Base-by-base conservation (phyloP, 1,284 basidiomycete genomes). In the Boletus nobilissimus region DNA sequence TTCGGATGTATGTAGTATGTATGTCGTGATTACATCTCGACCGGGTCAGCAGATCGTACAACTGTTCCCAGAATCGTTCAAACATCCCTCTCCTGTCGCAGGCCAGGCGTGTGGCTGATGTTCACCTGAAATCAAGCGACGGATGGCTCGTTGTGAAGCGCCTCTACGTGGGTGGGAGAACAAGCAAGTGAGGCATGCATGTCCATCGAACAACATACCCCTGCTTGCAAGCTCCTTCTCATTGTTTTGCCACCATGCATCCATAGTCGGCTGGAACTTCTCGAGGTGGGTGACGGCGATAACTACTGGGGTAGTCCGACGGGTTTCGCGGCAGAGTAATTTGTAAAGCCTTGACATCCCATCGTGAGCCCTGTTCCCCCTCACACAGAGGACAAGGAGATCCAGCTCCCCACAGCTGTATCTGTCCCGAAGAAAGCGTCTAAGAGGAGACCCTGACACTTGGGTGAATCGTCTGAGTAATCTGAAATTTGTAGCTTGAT, bases 221-320 rank as follows among this genome's bases (percentile, higher is more conserved):
- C 79, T 13, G 7, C 40, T 1, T 14, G 3, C 19, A 6, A 85
- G 74, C 32, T 2, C 18, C 38, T 32, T 67, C 38, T 81, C 75
- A 46, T 86, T 86, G 16, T 29, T 26, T 18, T 70, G 48, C 86
- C 84, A 86, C 86, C 84, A 85, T 2, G 72, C 18, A 2, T 86
- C 84, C 85, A 86, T 86, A 2, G 76, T 57, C 9, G 78, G 79
- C 51, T 81, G 77, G 26, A 5, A 13, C 38, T 46, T 72, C 71
- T 86, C 85, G 7, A 86, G 77, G 48, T 77, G 69, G 16, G 85
- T 85, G 24, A 86, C 16, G 26, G 77, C 80, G 13, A 83, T 39
- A 13, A 78, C 81, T 29, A 85, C 81, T 2, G 86, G 85, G 48
- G 77, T 74, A 32, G 74, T 40, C 36, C 57, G 71, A 65, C 77